phyloP scores from a whole-genome alignment of 2,329 filamentous ascomycete genomes.

The Trichophyton benhamiae region DNA sequence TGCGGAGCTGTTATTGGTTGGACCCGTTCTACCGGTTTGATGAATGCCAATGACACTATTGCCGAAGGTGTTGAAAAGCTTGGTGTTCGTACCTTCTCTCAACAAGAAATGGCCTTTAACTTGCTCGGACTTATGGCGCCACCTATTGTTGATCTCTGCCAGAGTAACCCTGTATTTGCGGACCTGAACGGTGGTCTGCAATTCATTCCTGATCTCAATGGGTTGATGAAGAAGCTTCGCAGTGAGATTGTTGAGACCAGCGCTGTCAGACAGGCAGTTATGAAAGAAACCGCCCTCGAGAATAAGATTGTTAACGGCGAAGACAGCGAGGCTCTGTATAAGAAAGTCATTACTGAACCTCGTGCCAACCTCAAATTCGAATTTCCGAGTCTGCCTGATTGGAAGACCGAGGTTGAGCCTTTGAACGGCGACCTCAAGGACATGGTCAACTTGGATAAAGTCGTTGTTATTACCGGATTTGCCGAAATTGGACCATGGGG shows the following conservation, averaged over 20 bases:
- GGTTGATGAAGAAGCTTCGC: constrained; percentile 82
- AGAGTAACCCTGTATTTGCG: constrained; percentile 88
- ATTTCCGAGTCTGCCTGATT: constrained; percentile 81
- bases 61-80: constrained; percentile 94
- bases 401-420: constrained; percentile 80
- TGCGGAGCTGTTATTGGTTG: constrained; percentile 97
- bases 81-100: constrained; percentile 94
- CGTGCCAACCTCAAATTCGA: constrained; percentile 97
- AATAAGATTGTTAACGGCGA: constrained; percentile 96
- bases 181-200: constrained; percentile 96
- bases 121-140: constrained; percentile 91
- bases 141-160: constrained; percentile 85
- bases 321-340: constrained; percentile 81
- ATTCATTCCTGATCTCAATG: constrained; percentile 91
- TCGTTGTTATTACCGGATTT: constrained; percentile 94
- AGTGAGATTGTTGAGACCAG: constrained; percentile 92
- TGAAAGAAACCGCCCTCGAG: constrained; percentile 89
- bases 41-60: constrained; percentile 95
- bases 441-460: constrained; percentile 97
- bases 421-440: constrained; percentile 82
- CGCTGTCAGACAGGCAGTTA: constrained; percentile 83
- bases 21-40: constrained; percentile 96
- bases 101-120: constrained; percentile 99
- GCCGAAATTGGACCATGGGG: constrained; percentile 95
- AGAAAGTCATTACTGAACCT: constrained; percentile 84